Evolutionary conservation across 345 rosid genomes (phyloP), one percentile per base, ranked within the genome.

Genomic region (Corymbia maculata): DNA sequence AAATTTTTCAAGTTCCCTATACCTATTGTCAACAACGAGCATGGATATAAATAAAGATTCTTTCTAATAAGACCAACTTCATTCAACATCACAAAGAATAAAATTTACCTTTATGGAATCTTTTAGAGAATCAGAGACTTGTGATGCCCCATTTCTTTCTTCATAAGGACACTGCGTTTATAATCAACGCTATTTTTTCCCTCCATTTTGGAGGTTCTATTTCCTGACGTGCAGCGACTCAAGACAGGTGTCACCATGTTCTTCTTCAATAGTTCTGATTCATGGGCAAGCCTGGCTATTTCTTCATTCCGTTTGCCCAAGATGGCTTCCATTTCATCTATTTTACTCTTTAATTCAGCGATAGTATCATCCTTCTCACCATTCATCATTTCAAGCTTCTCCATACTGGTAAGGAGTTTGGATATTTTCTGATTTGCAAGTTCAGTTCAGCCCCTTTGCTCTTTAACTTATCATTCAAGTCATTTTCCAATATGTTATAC

Each of bases 321-420:
- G 64, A 89, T 89, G 70, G 89, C 94, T 88, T 96, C 98, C 95
- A 93, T 92, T 84, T 90, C 93, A 87, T 93, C 88, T 44, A 96
- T 79, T 87, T 92, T 91, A 70, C 89, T 87, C 89, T 90, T 92
- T 88, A 98, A 88, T 57, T 68, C 92, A 45, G 90, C 91, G 50
- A 98, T 94, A 12, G 64, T 86, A 88, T 91, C 93, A 92, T 97
- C 97, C 92, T 97, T 98, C 52, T 94, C 93, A 8, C 87, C 86
- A 80, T 92, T 94, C 66, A 94, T 93, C 51, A 94, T 89, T 86
- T 93, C 95, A 88, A 97, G 93, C 91, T 90, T 85, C 92, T 96
- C 98, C 89, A 90, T 90, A 26, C 79, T 89, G 88, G 93, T 92
- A 85, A 96, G 85, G 92, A 97, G 94, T 85, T 89, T 85, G 9